Conservation (phyloP, 176 grass and related monocot genomes). For the Eragrostis curvula region DNA sequence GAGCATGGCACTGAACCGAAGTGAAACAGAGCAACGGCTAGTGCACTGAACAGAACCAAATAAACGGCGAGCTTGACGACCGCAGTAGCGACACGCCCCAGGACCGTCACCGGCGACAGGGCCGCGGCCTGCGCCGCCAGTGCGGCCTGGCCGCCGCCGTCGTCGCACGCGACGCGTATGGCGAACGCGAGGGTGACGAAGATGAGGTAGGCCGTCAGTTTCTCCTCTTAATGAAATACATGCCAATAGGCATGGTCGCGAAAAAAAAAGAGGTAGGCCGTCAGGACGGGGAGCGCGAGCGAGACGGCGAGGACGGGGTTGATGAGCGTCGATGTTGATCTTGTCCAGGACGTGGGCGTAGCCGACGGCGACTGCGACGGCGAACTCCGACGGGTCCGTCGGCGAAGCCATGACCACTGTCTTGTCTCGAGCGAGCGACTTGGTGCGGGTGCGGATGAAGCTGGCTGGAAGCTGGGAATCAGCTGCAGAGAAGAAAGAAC, state of each 20-base stretch:
- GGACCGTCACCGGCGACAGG: background rate
- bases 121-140: background rate
- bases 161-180: background rate
- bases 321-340: background rate
- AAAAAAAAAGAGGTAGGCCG: background rate
- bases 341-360: background rate
- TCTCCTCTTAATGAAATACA: too few relatives aligned
- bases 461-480: too few relatives aligned
- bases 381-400: background rate
- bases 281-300: background rate
- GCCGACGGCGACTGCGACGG: background rate
- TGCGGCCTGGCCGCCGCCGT: too few relatives aligned
- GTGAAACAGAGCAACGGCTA: too few relatives aligned
- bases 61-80: background rate
- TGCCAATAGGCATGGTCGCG: too few relatives aligned
- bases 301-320: background rate
- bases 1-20: too few relatives aligned
- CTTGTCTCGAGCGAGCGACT: too few relatives aligned
- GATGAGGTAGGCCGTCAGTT: background rate
- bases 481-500: too few relatives aligned
- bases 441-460: too few relatives aligned
- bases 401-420: background rate
- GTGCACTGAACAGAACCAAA: background rate
- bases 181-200: background rate
- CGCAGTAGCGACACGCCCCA: background rate